phyloP scores from a whole-genome alignment of 257 asterid species.

The Prunella vulgaris region DNA sequence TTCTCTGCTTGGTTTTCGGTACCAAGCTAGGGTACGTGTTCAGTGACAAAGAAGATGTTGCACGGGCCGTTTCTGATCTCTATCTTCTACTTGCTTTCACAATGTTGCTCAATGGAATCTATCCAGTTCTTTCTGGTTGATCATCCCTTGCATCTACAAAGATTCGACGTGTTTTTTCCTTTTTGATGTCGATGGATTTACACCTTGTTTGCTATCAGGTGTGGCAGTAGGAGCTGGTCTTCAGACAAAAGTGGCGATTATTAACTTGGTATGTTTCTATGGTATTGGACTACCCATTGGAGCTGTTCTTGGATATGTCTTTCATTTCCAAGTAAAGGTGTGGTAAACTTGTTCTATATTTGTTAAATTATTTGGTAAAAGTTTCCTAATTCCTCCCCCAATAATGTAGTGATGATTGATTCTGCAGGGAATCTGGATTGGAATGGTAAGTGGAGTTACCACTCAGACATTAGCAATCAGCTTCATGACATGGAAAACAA shows the following conservation, averaged over 20 bases:
- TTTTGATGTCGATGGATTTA: background rate
- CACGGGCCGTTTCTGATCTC: constrained; percentile 20
- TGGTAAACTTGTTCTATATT: background rate
- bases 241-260: constrained; percentile 33
- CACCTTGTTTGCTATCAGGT: background rate
- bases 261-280: constrained; percentile 47
- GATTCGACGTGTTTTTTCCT: background rate
- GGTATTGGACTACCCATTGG: constrained; percentile 50
- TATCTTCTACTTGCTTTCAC: constrained; percentile 26
- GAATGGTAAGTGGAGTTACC: constrained; percentile 49
- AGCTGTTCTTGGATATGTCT: constrained; percentile 37
- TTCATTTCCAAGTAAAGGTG: constrained; percentile 25
- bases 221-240: constrained; percentile 28
- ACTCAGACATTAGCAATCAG: constrained; percentile 42
- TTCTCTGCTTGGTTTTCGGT: constrained; percentile 23
- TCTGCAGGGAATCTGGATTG: constrained; percentile 54
- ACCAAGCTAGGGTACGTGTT: constrained; percentile 23
- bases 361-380: background rate
- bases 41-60: constrained; percentile 16
- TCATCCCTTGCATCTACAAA: background rate
- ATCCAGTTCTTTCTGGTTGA: constrained; percentile 28
- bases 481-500: constrained; percentile 53
- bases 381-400: background rate
- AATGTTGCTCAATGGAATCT: constrained; percentile 26
- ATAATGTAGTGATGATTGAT: background rate